A percentile compares a stretch with the other conserved stretches of the same genome.
Conservation (phyloP, 2,329 filamentous ascomycete species). For the Fusarium humuli region DNA sequence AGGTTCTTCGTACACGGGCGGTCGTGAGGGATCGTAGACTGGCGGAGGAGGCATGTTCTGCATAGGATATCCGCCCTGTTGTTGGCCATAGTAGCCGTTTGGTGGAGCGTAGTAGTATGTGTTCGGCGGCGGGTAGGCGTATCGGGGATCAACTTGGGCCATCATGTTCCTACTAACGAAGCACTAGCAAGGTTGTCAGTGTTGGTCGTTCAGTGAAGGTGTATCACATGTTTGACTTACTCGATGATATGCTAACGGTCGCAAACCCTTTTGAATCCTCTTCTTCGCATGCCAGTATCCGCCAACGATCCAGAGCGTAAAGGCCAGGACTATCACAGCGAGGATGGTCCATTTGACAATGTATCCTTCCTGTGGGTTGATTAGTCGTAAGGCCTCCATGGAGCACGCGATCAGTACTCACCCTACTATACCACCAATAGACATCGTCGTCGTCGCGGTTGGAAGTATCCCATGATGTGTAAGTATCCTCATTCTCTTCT, state of each 20-base stretch:
- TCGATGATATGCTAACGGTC: constrained; percentile 76
- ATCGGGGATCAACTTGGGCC: constrained; percentile 61
- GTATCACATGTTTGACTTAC: constrained; percentile 53
- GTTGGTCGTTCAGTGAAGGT: neutral
- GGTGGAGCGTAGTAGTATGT: constrained; percentile 55
- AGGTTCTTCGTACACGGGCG: constrained; percentile 65
- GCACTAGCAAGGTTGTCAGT: constrained; percentile 55
- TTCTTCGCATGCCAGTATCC: constrained; percentile 77
- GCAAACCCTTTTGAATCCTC: constrained; percentile 73
- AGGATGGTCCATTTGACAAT: constrained; percentile 80
- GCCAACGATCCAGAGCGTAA: constrained; percentile 72
- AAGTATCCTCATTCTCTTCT: constrained; percentile 21
- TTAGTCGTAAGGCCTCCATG: neutral
- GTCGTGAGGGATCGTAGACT: constrained; percentile 68
- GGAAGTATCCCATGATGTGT: constrained; percentile 9
- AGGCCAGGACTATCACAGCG: constrained; percentile 66
- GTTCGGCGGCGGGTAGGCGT: constrained; percentile 58
- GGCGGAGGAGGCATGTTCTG: constrained; percentile 62
- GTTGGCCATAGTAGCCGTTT: constrained; percentile 35
- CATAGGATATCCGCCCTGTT: constrained; percentile 46
- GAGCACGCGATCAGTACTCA: constrained; percentile 26
- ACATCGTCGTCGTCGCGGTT: constrained; percentile 37
- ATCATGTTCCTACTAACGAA: constrained; percentile 62
- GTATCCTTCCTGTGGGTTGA: constrained; percentile 63
- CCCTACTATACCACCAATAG: constrained; percentile 49